These are phyloP conservation scores for Prillingera fragicola DNA, from an alignment of 1,284 basidiomycete species.

Conservation along the genomic window DNA sequence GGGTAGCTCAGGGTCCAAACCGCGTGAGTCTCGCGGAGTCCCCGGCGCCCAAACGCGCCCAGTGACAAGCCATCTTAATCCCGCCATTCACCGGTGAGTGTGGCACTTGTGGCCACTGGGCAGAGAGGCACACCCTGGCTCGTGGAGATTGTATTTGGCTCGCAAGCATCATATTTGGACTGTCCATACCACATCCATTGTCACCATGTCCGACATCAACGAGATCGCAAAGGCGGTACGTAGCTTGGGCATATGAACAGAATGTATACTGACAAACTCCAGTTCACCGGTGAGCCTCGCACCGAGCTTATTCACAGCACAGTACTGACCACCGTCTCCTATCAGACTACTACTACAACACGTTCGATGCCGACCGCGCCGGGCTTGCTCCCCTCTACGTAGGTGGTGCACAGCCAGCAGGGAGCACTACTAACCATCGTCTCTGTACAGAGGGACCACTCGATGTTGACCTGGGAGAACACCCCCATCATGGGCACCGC, in stretches of 20 bases:
- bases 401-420: slow-evolving; percentile 18
- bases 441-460: slow-evolving; percentile 60
- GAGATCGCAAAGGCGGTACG: slow-evolving; percentile 49
- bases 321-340: no score
- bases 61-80: no score
- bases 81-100: no score
- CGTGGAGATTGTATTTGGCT: no score
- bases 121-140: no score
- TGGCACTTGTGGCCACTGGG: no score
- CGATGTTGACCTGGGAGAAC: slow-evolving; percentile 88
- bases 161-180: no score
- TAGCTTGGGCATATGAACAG: slow-evolving; percentile 43
- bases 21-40: no score
- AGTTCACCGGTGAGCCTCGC: slow-evolving; percentile 50
- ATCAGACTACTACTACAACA: slow-evolving; percentile 49
- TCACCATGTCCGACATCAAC: slow-evolving; percentile 65
- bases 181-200: slow-evolving; percentile 1
- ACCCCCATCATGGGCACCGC: slow-evolving; percentile 57
- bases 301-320: background rate
- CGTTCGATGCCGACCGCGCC: slow-evolving; percentile 43
- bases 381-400: slow-evolving; percentile 46
- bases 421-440: background rate
- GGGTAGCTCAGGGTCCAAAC: no score
- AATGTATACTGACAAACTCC: slow-evolving; percentile 49
- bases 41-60: no score